phyloP scores from a whole-genome alignment of 2,329 filamentous ascomycete genomes.

The Helicocarpus griseus region DNA sequence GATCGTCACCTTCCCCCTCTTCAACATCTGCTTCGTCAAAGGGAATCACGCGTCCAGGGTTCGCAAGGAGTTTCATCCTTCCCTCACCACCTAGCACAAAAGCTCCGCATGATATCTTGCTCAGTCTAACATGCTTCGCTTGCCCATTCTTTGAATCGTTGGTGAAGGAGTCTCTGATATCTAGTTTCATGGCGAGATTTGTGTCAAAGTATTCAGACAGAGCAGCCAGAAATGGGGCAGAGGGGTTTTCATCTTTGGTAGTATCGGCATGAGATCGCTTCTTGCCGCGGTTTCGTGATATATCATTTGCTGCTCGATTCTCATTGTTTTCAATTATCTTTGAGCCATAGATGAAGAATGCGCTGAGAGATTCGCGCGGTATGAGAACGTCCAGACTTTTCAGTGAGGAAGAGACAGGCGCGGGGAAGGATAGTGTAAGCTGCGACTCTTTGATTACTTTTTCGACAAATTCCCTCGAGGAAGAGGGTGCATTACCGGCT shows the following conservation, averaged over 20 bases:
- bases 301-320: slow-evolving; percentile 14
- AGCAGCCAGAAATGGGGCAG: slow-evolving; percentile 17
- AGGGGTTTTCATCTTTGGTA: slow-evolving; percentile 1
- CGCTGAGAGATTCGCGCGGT: slow-evolving; percentile 19
- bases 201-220: slow-evolving; percentile 27
- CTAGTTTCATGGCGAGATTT: slow-evolving; percentile 32
- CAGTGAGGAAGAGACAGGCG: slow-evolving; percentile 24
- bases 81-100: slow-evolving; percentile 32
- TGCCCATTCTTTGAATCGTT: slow-evolving; percentile 8
- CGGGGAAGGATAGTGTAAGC: slow-evolving; percentile 29
- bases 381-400: slow-evolving; percentile 26
- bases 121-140: slow-evolving; percentile 24
- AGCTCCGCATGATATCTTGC: slow-evolving; percentile 29
- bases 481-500: slow-evolving; percentile 1
- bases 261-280: slow-evolving; percentile 7
- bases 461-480: slow-evolving; percentile 16
- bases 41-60: slow-evolving; percentile 10
- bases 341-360: slow-evolving; percentile 16
- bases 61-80: slow-evolving; percentile 28
- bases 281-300: slow-evolving; percentile 2
- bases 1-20: slow-evolving; percentile 11
- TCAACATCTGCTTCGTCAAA: slow-evolving; percentile 14
- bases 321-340: slow-evolving; percentile 8
- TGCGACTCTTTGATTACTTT: slow-evolving; percentile 30
- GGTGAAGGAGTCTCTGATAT: slow-evolving; percentile 14